Evolutionary conservation across 768 basidiomycete genomes (phyloP).

Genomic region (Hysterangium stoloniferum): DNA sequence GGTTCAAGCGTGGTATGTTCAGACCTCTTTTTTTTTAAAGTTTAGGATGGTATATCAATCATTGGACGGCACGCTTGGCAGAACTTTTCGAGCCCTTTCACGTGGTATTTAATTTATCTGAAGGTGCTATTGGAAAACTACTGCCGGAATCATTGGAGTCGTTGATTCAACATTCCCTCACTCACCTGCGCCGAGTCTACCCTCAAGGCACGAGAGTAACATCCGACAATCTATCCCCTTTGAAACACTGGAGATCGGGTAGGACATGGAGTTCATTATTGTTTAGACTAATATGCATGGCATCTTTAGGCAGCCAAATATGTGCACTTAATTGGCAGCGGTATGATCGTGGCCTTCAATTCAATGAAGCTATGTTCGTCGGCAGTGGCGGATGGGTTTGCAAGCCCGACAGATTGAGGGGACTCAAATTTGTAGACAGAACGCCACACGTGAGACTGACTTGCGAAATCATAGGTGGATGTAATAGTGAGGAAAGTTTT

Average conservation of each 20-base stretch:
- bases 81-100: constrained; percentile 37
- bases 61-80: constrained; percentile 15
- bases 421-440: constrained; percentile 12
- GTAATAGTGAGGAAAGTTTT: constrained; percentile 31
- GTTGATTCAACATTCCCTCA: constrained; percentile 35
- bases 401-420: constrained; percentile 33
- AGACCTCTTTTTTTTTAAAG: background rate
- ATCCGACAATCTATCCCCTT: constrained; percentile 47
- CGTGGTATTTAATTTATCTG: constrained; percentile 55
- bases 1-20: constrained; percentile 36
- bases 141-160: constrained; percentile 27
- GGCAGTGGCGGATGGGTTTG: constrained; percentile 49
- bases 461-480: constrained; percentile 13
- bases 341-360: constrained; percentile 46
- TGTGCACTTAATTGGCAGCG: constrained; percentile 56
- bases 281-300: background rate
- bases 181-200: constrained; percentile 47
- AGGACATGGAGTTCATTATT: background rate
- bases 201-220: constrained; percentile 49
- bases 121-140: constrained; percentile 36
- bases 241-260: constrained; percentile 44
- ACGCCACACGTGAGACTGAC: background rate
- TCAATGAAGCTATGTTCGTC: constrained; percentile 57
- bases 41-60: background rate
- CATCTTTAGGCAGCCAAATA: constrained; percentile 38